Base-by-base conservation (phyloP, 164 flowering plant species). In the Annona squamosa region DNA sequence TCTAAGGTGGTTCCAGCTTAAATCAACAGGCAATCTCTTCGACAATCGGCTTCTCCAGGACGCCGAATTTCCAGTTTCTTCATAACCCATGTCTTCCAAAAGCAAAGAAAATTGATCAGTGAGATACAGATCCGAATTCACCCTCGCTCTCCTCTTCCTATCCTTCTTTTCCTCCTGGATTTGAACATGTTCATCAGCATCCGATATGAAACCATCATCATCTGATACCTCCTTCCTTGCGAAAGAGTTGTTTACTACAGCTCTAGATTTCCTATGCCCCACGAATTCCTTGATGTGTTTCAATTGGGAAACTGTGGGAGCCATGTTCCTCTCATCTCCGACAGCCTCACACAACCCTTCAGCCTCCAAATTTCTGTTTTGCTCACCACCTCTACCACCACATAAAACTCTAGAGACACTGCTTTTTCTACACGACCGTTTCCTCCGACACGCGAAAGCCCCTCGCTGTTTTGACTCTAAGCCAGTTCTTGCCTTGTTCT, bases 321-420 rank as follows among this genome's bases (percentile, higher is more conserved):
- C 13, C 13, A 9, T 16, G 13, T 52, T 16, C 17, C 59, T 26
- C 37, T 26, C 37, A 26, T 26, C 37, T 26, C 37, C 37, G 1
- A 1, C 37, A 26, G 7, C 13, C 9, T 16, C 13, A 16, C 0
- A 16, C 13, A 16, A 52, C 59, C 59, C 13, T 7, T 52, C 13
- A 5, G 13, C 9, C 10, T 16, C 59, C 59, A 1, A 52, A 9
- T 16, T 52, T 52, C 52, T 48, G 59, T 52, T 52, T 52, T 6
- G 59, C 13, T 81, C 87, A 5, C 79, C 85, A 70, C 77, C 78
- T 3, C 17, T 44, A 67, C 75, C 78, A 5, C 74, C 79, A 66
- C 74, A 74, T 9, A 57, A 74, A 75, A 71, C 74, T 71, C 75
- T 46, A 69, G 56, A 63, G 46, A 26, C 59, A 75, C 72, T 63